A percentile compares a stretch with the other conserved stretches of the same genome.
Conservation (phyloP, 176 grass and related monocot genomes). For the Rhipidocladum racemiflorum region DNA sequence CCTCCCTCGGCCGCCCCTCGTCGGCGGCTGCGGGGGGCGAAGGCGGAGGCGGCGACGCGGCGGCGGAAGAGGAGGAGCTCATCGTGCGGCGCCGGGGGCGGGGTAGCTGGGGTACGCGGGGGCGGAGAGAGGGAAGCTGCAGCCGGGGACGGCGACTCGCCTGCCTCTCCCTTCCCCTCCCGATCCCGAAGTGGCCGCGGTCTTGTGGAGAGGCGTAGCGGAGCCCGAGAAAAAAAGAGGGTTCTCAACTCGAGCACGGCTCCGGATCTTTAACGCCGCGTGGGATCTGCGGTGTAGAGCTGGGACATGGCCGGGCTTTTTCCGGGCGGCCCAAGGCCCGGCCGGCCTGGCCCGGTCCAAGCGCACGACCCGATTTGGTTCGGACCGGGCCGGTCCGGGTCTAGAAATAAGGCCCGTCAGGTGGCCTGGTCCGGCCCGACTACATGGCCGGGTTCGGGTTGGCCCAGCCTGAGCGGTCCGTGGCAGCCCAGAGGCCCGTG, state of each 20-base stretch:
- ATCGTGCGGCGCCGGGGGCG: constrained; percentile 22
- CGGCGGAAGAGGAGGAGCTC: constrained; percentile 18
- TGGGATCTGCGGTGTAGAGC: background rate
- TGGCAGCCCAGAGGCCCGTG: too few relatives aligned
- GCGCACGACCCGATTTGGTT: too few relatives aligned
- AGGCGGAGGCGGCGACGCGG: background rate
- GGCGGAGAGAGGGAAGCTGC: constrained; percentile 39
- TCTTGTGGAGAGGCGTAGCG: constrained; percentile 36
- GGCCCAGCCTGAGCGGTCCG: too few relatives aligned
- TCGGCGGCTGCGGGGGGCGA: background rate
- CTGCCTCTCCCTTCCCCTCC: constrained; percentile 54
- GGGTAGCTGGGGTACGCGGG: constrained; percentile 3
- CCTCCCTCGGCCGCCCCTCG: constrained; percentile 13
- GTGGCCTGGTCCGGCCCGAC: too few relatives aligned
- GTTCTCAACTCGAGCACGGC: constrained; percentile 43
- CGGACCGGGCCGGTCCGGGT: too few relatives aligned
- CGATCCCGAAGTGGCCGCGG: constrained; percentile 50
- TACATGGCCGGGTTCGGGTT: too few relatives aligned
- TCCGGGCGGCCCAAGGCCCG: too few relatives aligned
- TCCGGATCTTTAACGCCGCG: constrained; percentile 42
- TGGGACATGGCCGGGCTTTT: too few relatives aligned
- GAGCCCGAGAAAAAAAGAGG: constrained; percentile 25
- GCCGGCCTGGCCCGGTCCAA: too few relatives aligned
- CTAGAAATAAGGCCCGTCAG: too few relatives aligned
- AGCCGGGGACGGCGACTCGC: constrained; percentile 28